phyloP scores from a whole-genome alignment of 2,329 filamentous ascomycete genomes.

The Ilyonectria mors-panacis region DNA sequence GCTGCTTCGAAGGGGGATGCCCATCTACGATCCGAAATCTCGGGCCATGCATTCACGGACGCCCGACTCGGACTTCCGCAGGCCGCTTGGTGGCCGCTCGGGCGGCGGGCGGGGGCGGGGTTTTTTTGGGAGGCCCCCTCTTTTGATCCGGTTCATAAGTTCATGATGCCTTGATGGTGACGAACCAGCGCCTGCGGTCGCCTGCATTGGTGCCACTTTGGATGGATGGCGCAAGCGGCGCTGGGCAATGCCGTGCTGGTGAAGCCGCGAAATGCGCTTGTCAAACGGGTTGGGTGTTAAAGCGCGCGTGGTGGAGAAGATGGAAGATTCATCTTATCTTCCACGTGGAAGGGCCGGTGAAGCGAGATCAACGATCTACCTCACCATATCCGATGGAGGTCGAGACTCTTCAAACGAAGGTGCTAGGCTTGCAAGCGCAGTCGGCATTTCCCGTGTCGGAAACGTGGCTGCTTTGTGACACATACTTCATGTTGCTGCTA shows the following conservation, averaged over 20 bases:
- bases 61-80: constrained; percentile 2
- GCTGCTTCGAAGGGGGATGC: neutral
- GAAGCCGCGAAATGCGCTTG: neutral
- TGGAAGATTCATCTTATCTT: constrained; percentile 1
- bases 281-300: neutral
- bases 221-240: constrained; percentile 26
- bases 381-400: neutral
- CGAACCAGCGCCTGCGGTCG: constrained; percentile 11
- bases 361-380: neutral
- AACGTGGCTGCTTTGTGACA: neutral
- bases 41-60: constrained; percentile 5
- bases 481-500: too few species aligned
- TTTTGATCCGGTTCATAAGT: constrained; percentile 9
- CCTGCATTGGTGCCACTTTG: constrained; percentile 2
- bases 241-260: constrained; percentile 21
- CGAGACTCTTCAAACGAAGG: neutral
- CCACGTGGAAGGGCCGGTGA: constrained; percentile 3
- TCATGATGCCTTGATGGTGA: constrained; percentile 18
- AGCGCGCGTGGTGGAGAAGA: neutral
- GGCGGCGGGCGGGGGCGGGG: constrained; percentile 25
- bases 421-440: neutral
- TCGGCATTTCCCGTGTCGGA: neutral
- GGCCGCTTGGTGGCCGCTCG: constrained; percentile 9
- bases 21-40: constrained; percentile 3
- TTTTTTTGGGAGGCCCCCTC: constrained; percentile 5